phyloP scores from a whole-genome alignment of 352 stramenopile genomes.

The Globisporangium spinosum region DNA sequence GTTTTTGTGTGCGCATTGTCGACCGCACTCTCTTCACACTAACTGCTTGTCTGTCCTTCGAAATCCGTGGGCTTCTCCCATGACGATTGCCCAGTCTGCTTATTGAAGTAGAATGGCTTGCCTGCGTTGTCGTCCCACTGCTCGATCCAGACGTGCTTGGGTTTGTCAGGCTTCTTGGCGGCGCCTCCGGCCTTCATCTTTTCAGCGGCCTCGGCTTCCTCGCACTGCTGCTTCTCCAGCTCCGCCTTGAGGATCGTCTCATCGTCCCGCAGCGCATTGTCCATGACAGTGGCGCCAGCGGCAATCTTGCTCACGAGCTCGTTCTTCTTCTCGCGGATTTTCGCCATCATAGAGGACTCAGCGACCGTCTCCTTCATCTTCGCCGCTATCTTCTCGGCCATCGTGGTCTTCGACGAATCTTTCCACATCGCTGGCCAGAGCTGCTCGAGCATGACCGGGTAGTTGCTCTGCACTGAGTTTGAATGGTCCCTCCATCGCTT shows the following conservation, averaged over 20 bases:
- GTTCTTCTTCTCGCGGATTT: conserved; percentile 70
- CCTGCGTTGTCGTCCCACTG: conserved; percentile 71
- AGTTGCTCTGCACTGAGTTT: conserved; percentile 86
- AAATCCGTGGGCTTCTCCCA: conserved; percentile 80
- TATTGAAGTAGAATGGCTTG: conserved; percentile 89
- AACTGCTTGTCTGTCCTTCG: neutral
- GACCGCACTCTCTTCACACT: neutral
- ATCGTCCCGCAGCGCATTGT: conserved; percentile 68
- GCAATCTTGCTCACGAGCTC: conserved; percentile 64
- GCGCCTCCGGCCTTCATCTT: conserved; percentile 18
- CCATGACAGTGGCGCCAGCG: conserved; percentile 57
- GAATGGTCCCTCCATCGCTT: conserved; percentile 89
- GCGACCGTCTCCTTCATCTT: conserved; percentile 62
- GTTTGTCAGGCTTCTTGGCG: conserved; percentile 26
- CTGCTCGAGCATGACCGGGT: conserved; percentile 65
- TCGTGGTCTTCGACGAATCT: conserved; percentile 30
- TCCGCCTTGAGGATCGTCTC: conserved; percentile 53
- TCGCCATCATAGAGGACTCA: conserved; percentile 50
- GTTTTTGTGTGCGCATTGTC: neutral
- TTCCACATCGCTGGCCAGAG: conserved; percentile 85
- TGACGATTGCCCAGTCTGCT: conserved; percentile 71
- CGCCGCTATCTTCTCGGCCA: conserved; percentile 57
- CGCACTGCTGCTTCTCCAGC: conserved; percentile 46
- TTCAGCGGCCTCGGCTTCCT: conserved; percentile 23
- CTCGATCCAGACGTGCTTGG: conserved; percentile 56